Conservation (phyloP, 441 rosid species). For the Arabidopsis lyrata region DNA sequence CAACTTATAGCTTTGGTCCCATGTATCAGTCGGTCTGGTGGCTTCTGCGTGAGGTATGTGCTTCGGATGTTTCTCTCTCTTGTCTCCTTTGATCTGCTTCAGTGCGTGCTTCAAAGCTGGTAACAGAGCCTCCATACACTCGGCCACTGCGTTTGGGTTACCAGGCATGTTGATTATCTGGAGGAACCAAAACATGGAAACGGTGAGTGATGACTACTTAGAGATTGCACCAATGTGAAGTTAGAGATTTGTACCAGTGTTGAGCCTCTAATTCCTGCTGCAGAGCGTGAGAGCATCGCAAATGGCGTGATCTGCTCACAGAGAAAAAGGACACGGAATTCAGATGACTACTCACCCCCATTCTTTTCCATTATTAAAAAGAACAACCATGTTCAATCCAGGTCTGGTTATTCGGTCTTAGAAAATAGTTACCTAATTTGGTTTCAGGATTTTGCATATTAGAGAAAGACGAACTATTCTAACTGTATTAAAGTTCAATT, state of each 20-base stretch:
- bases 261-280: conserved; percentile 97
- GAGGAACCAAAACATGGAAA: conserved; percentile 8
- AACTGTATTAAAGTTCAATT: not conserved
- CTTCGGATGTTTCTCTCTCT: conserved; percentile 90
- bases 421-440: not conserved
- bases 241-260: conserved; percentile 70
- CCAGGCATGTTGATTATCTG: conserved; percentile 99
- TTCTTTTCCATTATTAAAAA: not conserved
- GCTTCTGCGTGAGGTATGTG: conserved; percentile 82
- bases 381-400: not conserved
- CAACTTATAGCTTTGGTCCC: conserved; percentile 77
- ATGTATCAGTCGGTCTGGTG: conserved; percentile 60
- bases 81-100: conserved; percentile 93
- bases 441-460: not conserved
- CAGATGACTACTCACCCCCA: conserved; percentile 21
- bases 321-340: conserved; percentile 26
- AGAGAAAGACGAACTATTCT: not conserved
- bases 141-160: conserved; percentile 93
- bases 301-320: conserved; percentile 83
- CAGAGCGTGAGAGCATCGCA: conserved; percentile 93
- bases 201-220: conserved; percentile 22
- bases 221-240: not conserved
- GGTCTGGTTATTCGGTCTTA: not conserved
- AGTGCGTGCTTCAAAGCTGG: conserved; percentile 91
- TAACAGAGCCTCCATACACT: conserved; percentile 93